Evolutionary conservation across 352 stramenopile genomes (phyloP).

Genomic region (Pythium coloratum): DNA sequence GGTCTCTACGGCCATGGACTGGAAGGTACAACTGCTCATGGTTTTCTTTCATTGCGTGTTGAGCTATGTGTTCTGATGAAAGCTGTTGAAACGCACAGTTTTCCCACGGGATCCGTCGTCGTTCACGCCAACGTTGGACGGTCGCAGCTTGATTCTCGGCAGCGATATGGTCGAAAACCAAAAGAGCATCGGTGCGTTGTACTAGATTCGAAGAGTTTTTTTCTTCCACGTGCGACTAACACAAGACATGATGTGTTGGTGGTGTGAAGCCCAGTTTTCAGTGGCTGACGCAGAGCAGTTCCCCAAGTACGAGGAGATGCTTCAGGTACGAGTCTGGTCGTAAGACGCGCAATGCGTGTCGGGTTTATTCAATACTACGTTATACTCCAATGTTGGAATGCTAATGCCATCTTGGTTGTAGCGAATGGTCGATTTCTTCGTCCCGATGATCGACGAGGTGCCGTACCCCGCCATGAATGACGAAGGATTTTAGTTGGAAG

Average conservation of each 20-base stretch:
- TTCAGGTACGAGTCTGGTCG: slow-evolving; percentile 41
- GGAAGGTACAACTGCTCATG: slow-evolving; percentile 38
- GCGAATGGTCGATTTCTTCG: slow-evolving; percentile 80
- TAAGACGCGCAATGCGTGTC: too few relatives aligned
- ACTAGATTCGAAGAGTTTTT: too few relatives aligned
- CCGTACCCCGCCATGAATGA: not conserved
- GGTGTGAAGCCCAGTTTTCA: slow-evolving; percentile 75
- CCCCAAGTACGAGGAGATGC: slow-evolving; percentile 80
- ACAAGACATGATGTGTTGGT: not conserved
- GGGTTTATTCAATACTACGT: too few relatives aligned
- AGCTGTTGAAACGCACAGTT: slow-evolving; percentile 31
- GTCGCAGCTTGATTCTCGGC: slow-evolving; percentile 77
- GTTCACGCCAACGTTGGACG: slow-evolving; percentile 84
- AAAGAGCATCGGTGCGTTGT: slow-evolving; percentile 58
- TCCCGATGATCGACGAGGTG: slow-evolving; percentile 82
- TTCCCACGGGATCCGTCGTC: slow-evolving; percentile 83
- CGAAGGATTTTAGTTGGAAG: not conserved
- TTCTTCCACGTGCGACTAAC: not conserved
- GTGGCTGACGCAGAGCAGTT: slow-evolving; percentile 72
- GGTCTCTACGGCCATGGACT: slow-evolving; percentile 79
- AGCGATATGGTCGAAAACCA: slow-evolving; percentile 77
- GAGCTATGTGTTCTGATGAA: not conserved
- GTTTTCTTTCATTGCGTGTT: not conserved
- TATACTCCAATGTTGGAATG: not conserved
- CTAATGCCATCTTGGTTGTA: slow-evolving; percentile 20